Percentiles rank a stretch among this genome's conserved stretches.
Evolutionary conservation across 139 green algal genomes (phyloP).

Genomic region (Tetradesmus obliquus): DNA sequence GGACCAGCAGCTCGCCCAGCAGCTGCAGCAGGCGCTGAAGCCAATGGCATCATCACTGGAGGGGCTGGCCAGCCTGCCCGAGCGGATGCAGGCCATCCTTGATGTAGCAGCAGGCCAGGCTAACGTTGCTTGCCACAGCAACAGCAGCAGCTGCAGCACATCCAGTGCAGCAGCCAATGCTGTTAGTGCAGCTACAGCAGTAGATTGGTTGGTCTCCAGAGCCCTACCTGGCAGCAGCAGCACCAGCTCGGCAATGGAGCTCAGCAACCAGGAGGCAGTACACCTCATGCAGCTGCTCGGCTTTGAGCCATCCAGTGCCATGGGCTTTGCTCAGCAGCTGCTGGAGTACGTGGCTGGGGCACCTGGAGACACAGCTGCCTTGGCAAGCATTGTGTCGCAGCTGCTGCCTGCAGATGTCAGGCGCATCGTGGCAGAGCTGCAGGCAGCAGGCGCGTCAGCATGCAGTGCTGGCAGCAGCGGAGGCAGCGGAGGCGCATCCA

Average conservation of each 20-base stretch:
- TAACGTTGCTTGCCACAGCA: not conserved
- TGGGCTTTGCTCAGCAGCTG: not conserved
- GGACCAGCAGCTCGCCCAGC: not conserved
- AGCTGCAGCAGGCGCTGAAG: conserved; percentile 5
- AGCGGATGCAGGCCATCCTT: conserved; percentile 8
- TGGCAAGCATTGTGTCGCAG: not conserved
- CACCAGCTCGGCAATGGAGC: not conserved
- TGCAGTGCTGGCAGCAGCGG: not conserved
- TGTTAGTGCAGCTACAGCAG: too few species aligned
- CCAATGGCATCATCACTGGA: conserved; percentile 9
- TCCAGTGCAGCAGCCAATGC: not conserved
- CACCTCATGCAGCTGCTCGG: not conserved
- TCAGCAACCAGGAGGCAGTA: too few species aligned
- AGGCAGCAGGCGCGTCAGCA: too few species aligned
- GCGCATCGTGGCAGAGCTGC: not conserved
- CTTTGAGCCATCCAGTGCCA: not conserved
- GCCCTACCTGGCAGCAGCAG: not conserved
- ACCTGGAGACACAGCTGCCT: not conserved
- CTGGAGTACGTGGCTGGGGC: conserved; percentile 6
- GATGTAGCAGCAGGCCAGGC: not conserved
- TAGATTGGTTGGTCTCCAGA: too few species aligned
- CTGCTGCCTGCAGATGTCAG: not conserved
- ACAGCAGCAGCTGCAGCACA: not conserved
- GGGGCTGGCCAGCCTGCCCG: not conserved
- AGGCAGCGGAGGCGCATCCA: not conserved